A percentile compares a stretch with the other conserved stretches of the same genome.
Conservation (phyloP, 1,284 basidiomycete species). For the Naganishia sp. region DNA sequence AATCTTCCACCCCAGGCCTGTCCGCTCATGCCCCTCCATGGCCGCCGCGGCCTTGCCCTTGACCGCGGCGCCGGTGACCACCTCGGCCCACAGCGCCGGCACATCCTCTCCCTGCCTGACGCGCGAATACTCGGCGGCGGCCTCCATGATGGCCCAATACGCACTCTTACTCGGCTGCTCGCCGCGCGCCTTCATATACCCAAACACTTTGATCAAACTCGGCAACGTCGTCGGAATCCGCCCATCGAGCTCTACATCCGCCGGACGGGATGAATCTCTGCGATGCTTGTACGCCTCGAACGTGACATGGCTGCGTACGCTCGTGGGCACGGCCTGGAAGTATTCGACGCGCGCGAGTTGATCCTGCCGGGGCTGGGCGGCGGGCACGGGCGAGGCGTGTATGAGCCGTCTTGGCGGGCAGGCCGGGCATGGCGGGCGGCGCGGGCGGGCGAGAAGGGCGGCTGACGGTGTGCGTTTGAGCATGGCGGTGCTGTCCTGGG, state of each 20-base stretch:
- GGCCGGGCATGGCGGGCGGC: conserved; percentile 26
- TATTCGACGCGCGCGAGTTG: conserved; percentile 26
- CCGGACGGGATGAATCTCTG: neutral
- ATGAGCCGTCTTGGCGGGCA: neutral
- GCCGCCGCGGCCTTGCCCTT: neutral
- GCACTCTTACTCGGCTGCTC: conserved; percentile 40
- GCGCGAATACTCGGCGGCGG: conserved; percentile 39
- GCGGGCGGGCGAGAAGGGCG: neutral
- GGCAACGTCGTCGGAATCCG: conserved; percentile 34
- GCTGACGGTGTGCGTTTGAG: conserved; percentile 22
- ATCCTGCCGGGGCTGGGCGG: neutral
- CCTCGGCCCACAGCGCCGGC: neutral
- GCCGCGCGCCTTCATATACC: conserved; percentile 34
- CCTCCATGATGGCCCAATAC: conserved; percentile 42
- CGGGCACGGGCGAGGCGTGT: neutral
- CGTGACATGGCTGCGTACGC: neutral
- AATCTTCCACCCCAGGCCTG: conserved; percentile 43
- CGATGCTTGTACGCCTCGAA: conserved; percentile 1
- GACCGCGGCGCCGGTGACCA: neutral
- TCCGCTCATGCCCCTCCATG: conserved; percentile 27
- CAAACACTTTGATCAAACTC: conserved; percentile 37
- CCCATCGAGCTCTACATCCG: conserved; percentile 2
- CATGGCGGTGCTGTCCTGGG: conserved; percentile 1
- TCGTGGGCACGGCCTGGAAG: neutral
- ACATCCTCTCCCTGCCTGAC: conserved; percentile 16